Evolutionary conservation across 2,329 filamentous ascomycete species (phyloP).

Genomic region (Pyrenophora tritici-repentis): DNA sequence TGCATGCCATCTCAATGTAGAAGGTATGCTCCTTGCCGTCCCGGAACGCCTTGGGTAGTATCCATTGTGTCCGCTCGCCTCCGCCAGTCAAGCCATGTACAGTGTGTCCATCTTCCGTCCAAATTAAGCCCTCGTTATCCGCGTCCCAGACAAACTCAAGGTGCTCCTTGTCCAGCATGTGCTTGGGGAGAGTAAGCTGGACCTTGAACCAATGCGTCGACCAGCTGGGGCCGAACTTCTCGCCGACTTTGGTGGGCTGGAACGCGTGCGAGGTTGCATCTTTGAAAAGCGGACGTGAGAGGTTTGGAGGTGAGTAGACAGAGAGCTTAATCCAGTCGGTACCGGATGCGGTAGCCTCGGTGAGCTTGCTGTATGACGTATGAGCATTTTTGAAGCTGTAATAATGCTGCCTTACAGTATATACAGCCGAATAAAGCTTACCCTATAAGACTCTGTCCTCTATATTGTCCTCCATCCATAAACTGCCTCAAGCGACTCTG

Average conservation of each 20-base stretch:
- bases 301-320: constrained; percentile 81
- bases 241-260: constrained; percentile 72
- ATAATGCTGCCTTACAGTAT: neutral
- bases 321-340: constrained; percentile 79
- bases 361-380: constrained; percentile 64
- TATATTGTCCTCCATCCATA: constrained; percentile 72
- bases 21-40: constrained; percentile 87
- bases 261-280: constrained; percentile 81
- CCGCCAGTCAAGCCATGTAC: constrained; percentile 90
- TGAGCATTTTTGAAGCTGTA: constrained; percentile 12
- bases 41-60: constrained; percentile 78
- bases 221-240: constrained; percentile 91
- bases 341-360: constrained; percentile 70
- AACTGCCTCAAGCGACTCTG: constrained; percentile 82
- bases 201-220: constrained; percentile 97
- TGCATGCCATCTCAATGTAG: constrained; percentile 98
- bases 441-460: constrained; percentile 73
- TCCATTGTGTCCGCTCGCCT: constrained; percentile 88
- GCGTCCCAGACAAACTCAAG: constrained; percentile 98
- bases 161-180: constrained; percentile 74
- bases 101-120: constrained; percentile 86
- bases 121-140: constrained; percentile 92
- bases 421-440: constrained; percentile 48
- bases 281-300: constrained; percentile 81
- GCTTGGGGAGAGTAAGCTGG: constrained; percentile 73